Base-by-base conservation (phyloP, 2,329 filamentous ascomycete genomes). In the Cladorrhinum sp. region DNA sequence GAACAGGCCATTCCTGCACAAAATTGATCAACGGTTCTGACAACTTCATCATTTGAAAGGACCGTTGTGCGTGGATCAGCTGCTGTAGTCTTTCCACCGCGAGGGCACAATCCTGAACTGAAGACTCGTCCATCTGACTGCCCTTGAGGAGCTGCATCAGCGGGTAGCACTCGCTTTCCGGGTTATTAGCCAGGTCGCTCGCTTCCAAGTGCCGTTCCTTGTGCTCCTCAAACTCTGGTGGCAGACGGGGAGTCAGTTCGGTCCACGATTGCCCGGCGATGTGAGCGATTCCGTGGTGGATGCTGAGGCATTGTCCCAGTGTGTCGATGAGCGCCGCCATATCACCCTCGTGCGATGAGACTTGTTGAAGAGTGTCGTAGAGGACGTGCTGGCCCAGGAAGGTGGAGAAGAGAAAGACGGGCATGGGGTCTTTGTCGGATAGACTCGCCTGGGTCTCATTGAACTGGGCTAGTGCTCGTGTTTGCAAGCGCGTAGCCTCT, bases 311-410 rank as follows among this genome's bases (percentile, higher is more conserved):
- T 6, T 60, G 57, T 12, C 57, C 54, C 10, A 67, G 53, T n/a
- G 55, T 65, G 18, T 64, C 64, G 1, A 69, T 53, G 16, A 68
- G 52, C 1, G 51, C 24, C 20, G 27, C 41, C 12, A 62, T 50
- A n/a, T 58, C 55, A 24, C 36, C 27, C 7, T 18, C 36, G n/a
- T n/a, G 53, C 2, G 61, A 61, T 4, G 41, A 45, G 6, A 22
- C 16, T 3, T 45, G n/a, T 3, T 45, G 41, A 20, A 67, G 58
- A 0, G 65, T 59, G 36, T 69, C 65, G 22, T 66, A 68, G 18
- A 71, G 62, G 20, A 65, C 57, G 24, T 71, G 69, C 3, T 67
- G 60, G 2, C 67, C 64, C 23, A 71, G 60, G n/a, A 71, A 54
- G 2, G 63, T 60, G 10, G 67, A 67, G 50, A 68, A 71, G 2